Conservation (phyloP, 2,329 filamentous ascomycete species). For the Clarireedia monteithiana region DNA sequence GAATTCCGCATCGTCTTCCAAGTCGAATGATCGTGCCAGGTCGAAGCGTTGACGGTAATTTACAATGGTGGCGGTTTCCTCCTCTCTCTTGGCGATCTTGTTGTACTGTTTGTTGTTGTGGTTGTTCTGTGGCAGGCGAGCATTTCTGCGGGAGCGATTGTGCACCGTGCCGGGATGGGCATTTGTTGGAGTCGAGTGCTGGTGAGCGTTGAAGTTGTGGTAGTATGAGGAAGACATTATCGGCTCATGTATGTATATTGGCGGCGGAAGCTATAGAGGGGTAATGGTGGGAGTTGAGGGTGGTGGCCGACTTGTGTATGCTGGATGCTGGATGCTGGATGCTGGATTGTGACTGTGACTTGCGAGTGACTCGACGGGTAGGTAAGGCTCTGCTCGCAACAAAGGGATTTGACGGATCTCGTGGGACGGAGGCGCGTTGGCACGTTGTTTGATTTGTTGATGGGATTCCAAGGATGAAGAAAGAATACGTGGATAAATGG, state of each 20-base stretch:
- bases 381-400: slow-evolving; percentile 4
- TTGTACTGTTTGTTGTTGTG: slow-evolving; percentile 65
- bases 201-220: slow-evolving; percentile 52
- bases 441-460: no score
- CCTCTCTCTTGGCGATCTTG: slow-evolving; percentile 79
- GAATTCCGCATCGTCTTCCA: slow-evolving; percentile 94
- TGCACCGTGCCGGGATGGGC: slow-evolving; percentile 48
- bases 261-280: not conserved
- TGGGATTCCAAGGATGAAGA: not conserved
- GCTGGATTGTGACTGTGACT: not conserved
- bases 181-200: slow-evolving; percentile 45
- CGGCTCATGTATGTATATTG: slow-evolving; percentile 23
- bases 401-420: slow-evolving; percentile 4
- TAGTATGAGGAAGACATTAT: slow-evolving; percentile 57
- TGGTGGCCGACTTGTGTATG: not conserved
- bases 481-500: not conserved
- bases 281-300: not conserved
- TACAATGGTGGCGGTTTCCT: slow-evolving; percentile 69
- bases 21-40: slow-evolving; percentile 84
- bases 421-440: not conserved
- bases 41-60: slow-evolving; percentile 85
- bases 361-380: not conserved
- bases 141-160: slow-evolving; percentile 76
- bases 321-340: not conserved
- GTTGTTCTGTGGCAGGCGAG: slow-evolving; percentile 73